Percentiles rank a stretch among this genome's conserved stretches.
Conservation (phyloP, 257 asterid species). For the Capsicum chinense region DNA sequence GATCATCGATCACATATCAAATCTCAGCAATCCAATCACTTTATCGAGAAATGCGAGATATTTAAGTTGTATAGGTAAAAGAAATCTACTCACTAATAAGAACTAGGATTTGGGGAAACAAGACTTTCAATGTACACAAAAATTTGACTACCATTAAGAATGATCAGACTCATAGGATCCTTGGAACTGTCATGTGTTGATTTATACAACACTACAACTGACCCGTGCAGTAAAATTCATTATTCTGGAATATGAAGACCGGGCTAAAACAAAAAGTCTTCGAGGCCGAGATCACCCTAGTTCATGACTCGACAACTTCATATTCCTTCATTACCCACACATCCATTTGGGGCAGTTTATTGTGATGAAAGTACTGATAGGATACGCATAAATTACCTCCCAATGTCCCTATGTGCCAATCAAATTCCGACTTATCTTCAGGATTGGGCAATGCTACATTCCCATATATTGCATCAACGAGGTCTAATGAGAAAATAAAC, state of each 20-base stretch:
- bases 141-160: too few relatives aligned
- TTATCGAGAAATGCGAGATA: too few relatives aligned
- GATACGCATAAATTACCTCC: background rate
- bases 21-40: too few relatives aligned
- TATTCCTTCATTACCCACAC: constrained; percentile 23
- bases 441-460: constrained; percentile 3
- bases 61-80: too few relatives aligned
- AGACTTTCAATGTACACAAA: too few relatives aligned
- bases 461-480: background rate
- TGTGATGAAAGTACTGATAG: background rate
- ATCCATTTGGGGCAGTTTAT: background rate
- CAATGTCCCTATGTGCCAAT: background rate
- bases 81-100: too few relatives aligned
- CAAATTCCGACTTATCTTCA: background rate
- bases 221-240: background rate
- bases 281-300: background rate
- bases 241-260: constrained; percentile 26
- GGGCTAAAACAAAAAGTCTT: background rate
- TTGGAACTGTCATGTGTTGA: too few relatives aligned
- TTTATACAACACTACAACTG: too few relatives aligned
- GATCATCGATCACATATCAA: too few relatives aligned
- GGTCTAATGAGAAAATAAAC: constrained; percentile 26
- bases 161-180: too few relatives aligned
- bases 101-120: too few relatives aligned
- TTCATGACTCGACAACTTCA: background rate